Base-by-base conservation (phyloP, 1,284 basidiomycete species). In the Ganoderma leucocontextum region DNA sequence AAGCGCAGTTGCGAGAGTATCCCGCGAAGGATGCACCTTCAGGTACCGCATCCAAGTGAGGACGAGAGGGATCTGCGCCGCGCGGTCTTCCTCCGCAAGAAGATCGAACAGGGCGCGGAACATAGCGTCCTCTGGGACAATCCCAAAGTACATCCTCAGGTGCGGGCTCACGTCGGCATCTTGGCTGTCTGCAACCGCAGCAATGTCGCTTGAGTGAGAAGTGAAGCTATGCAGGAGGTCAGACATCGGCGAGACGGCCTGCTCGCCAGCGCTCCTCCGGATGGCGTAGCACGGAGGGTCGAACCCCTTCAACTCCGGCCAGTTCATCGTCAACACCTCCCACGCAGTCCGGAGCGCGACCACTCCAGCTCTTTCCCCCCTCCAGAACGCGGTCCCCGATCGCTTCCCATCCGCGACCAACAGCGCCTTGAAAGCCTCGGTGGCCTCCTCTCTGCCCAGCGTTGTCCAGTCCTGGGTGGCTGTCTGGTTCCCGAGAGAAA, bases 31-130 rank as follows among this genome's bases (percentile, higher is more conserved):
- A 33, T 61, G 52, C 15, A 95, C 80, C 0, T 79, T 78, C 17
- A 94, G 75, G 25, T 81, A 82, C 2, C 86, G 85, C 93, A 95
- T 95, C 93, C 94, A 96, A 6, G 87, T 89, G 1, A 97, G 80
- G 2, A 85, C 83, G n/a, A 87, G 82, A 0, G 94, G 89, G 42
- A 96, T 90, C 75, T 93, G 89, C 0, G 80, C 77, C 3, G 86
- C 81, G 0, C 82, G 83, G 1, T 79, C 77, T 53, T 85, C 83
- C 4, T 86, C 78, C 0, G 88, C 89, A 13, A 94, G 84, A 0
- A 96, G 82, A 39, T 84, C 77, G 59, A 96, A 84, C 75, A 93
- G 92, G 9, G 88, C 76, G 35, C 87, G 82, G 76, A 90, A 94
- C 15, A 85, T 84, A 22, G 73, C 73, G 57, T 83, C 81, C 53